Evolutionary conservation across 306 rosid genomes (phyloP).

Genomic region (Hippophae tibetana): DNA sequence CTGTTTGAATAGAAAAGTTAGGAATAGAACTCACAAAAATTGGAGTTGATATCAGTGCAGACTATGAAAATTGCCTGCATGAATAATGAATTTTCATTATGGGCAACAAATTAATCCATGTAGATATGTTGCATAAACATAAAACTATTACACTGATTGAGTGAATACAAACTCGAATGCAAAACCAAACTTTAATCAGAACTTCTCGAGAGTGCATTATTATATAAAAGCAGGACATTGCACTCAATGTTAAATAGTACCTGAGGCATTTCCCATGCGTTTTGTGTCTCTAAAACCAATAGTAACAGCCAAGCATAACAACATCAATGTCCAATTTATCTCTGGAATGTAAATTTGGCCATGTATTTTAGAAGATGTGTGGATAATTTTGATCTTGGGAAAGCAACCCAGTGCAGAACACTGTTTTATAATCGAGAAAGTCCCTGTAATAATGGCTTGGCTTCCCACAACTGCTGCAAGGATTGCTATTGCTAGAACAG

Average conservation of each 20-base stretch:
- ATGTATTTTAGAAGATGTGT: constrained; percentile 77
- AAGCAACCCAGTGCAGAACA: constrained; percentile 86
- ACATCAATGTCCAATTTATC: constrained; percentile 87
- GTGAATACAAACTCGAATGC: neutral
- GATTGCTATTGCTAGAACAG: constrained; percentile 86
- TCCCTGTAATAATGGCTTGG: constrained; percentile 91
- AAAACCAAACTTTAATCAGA: neutral
- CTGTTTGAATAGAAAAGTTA: constrained; percentile 33
- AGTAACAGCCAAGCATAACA: constrained; percentile 78
- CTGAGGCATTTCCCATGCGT: constrained; percentile 95
- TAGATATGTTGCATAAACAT: no score
- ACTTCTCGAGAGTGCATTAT: neutral
- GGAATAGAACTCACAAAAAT: neutral
- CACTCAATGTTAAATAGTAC: constrained; percentile 28
- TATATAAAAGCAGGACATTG: neutral
- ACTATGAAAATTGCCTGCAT: no score
- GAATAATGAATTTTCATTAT: no score
- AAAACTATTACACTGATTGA: no score
- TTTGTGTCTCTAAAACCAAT: constrained; percentile 89
- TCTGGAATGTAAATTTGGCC: constrained; percentile 96
- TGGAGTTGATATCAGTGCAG: no score
- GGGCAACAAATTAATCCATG: no score
- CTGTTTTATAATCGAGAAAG: constrained; percentile 91
- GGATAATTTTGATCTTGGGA: constrained; percentile 77
- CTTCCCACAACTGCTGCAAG: constrained; percentile 97